A percentile compares a stretch with the other conserved stretches of the same genome.
phyloP scores from a whole-genome alignment of 208 protist species.

The Leishmania mexicana region DNA sequence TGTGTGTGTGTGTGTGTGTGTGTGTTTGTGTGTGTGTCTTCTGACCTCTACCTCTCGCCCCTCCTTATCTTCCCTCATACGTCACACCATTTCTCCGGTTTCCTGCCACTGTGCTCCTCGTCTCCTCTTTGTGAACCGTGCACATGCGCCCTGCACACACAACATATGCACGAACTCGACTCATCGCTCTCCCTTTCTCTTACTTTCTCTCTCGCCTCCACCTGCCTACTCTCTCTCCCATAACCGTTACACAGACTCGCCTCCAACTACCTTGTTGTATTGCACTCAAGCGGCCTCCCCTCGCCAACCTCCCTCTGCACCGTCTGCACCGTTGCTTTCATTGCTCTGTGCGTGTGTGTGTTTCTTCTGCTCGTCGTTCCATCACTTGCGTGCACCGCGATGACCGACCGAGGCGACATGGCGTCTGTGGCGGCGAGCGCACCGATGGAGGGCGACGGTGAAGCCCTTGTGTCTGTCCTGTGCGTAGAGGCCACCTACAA shows the following conservation, averaged over 20 bases:
- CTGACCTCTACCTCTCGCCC: not conserved
- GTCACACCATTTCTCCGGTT: not conserved
- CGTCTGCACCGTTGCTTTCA: not conserved
- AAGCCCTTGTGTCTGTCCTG: slow-evolving; percentile 16
- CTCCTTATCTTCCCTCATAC: not conserved
- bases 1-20: not conserved
- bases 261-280: not conserved
- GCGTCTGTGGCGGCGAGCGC: slow-evolving; percentile 21
- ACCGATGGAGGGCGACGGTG: not conserved
- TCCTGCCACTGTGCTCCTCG: not conserved
- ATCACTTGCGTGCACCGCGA: not conserved
- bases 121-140: not conserved
- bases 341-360: not conserved
- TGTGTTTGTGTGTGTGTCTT: not conserved
- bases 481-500: slow-evolving; percentile 22
- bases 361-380: not conserved
- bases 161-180: not conserved
- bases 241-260: not conserved
- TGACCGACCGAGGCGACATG: slow-evolving; percentile 16
- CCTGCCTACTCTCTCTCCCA: not conserved
- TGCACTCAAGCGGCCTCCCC: not conserved
- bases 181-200: slow-evolving; percentile 1
- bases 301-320: too few relatives aligned
- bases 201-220: not conserved
- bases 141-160: not conserved